Conservation (phyloP, 352 stramenopile genomes). For the Phytophthora citrophthora region DNA sequence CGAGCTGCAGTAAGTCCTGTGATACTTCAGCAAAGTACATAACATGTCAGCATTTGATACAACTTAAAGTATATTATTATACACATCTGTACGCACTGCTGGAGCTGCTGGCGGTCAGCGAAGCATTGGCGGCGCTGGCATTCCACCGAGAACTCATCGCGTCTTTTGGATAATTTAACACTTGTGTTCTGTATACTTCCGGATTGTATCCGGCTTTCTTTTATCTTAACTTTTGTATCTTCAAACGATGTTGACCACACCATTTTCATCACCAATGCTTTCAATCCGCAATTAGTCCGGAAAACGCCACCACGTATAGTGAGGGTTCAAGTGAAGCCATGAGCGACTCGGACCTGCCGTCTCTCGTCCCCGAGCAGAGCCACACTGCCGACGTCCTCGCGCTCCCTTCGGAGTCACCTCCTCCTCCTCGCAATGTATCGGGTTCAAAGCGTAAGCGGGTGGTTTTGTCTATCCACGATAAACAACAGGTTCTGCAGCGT, state of each 20-base stretch:
- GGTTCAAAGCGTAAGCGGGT: constrained; percentile 73
- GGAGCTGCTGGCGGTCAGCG: constrained; percentile 4
- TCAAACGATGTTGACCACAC: constrained; percentile 1
- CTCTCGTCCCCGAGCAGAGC: not conserved
- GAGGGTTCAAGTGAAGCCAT: constrained; percentile 9
- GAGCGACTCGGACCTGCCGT: constrained; percentile 1
- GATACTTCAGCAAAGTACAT: constrained; percentile 11
- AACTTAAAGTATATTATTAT: not conserved
- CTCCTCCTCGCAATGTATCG: not conserved
- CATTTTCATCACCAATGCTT: not conserved
- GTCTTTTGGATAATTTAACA: not conserved
- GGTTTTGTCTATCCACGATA: constrained; percentile 84
- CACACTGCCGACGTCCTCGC: not conserved
- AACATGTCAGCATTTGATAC: not conserved
- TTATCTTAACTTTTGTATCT: not conserved
- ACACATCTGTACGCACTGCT: constrained; percentile 7
- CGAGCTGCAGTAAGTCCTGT: constrained; percentile 53
- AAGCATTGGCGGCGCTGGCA: not conserved
- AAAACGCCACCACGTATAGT: constrained; percentile 4
- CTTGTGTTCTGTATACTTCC: constrained; percentile 3
- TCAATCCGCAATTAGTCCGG: constrained; percentile 6
- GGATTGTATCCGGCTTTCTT: constrained; percentile 10
- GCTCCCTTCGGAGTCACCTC: not conserved
- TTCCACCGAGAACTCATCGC: constrained; percentile 14
- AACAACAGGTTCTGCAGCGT: constrained; percentile 82